phyloP scores from a whole-genome alignment of 441 rosid genomes.

The Metrosideros polymorpha region DNA sequence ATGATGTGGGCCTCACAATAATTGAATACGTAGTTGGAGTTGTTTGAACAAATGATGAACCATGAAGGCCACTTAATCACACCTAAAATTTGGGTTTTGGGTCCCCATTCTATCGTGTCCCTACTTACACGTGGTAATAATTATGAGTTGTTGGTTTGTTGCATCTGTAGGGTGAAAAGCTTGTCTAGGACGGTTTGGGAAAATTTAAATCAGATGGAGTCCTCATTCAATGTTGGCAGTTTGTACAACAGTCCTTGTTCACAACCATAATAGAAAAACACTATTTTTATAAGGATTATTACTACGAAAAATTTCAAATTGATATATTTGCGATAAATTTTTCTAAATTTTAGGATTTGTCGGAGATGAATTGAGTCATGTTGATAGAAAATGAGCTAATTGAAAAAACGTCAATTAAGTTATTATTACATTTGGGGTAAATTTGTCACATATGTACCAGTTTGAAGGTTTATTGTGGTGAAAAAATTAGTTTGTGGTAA shows the following conservation, averaged over 20 bases:
- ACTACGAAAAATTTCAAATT: too few species aligned
- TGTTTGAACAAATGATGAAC: background rate
- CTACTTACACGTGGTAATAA: background rate
- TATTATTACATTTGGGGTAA: too few species aligned
- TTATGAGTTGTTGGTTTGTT: background rate
- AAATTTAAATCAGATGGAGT: background rate
- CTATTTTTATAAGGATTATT: too few species aligned
- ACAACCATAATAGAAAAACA: background rate
- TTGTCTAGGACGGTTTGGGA: background rate
- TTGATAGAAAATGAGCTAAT: too few species aligned
- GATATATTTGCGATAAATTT: too few species aligned
- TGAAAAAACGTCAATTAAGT: too few species aligned
- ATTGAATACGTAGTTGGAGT: background rate
- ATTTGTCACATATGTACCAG: too few species aligned
- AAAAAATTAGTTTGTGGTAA: too few species aligned
- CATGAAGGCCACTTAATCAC: background rate
- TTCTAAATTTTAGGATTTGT: too few species aligned
- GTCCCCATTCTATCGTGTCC: background rate
- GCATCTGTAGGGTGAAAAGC: background rate
- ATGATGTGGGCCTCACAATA: background rate
- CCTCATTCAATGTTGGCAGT: background rate
- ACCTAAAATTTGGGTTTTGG: background rate
- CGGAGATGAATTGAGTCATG: too few species aligned
- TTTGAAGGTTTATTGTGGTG: too few species aligned
- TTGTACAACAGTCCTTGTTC: background rate